Conservation (phyloP, 768 basidiomycete species). For the Suillus weaverae region DNA sequence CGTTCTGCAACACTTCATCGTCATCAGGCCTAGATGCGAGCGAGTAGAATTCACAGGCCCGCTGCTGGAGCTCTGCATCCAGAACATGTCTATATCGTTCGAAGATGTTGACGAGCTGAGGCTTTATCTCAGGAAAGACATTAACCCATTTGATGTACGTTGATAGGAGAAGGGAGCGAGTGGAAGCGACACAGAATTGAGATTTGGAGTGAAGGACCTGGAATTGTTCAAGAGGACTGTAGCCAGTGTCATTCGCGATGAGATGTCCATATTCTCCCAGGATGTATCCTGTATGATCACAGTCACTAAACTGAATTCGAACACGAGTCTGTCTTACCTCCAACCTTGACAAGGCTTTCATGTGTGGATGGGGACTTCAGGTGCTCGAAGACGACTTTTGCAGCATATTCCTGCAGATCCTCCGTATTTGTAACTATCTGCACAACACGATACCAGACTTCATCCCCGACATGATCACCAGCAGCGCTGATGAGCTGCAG, state of each 20-base stretch:
- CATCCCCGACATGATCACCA: slow-evolving; percentile 98
- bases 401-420: slow-evolving; percentile 95
- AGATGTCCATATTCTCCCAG: slow-evolving; percentile 98
- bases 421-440: slow-evolving; percentile 99
- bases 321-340: slow-evolving; percentile 53
- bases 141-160: slow-evolving; percentile 99
- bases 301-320: slow-evolving; percentile 14
- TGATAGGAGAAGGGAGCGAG: slow-evolving; percentile 88
- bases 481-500: slow-evolving; percentile 94
- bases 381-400: slow-evolving; percentile 87
- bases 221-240: slow-evolving; percentile 94
- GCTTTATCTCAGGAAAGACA: slow-evolving; percentile 97
- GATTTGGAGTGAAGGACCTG: slow-evolving; percentile 91
- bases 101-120: slow-evolving; percentile 90
- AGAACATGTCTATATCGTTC: slow-evolving; percentile 97
- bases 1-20: slow-evolving; percentile 88
- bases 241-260: slow-evolving; percentile 92
- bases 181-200: slow-evolving; percentile 89
- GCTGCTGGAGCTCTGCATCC: slow-evolving; percentile 95
- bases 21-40: slow-evolving; percentile 83
- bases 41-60: slow-evolving; percentile 96
- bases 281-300: slow-evolving; percentile 73
- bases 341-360: slow-evolving; percentile 94
- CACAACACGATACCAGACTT: slow-evolving; percentile 99
- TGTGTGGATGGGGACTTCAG: slow-evolving; percentile 83